Conservation (phyloP, 352 stramenopile species). For the Plasmopara muralis region DNA sequence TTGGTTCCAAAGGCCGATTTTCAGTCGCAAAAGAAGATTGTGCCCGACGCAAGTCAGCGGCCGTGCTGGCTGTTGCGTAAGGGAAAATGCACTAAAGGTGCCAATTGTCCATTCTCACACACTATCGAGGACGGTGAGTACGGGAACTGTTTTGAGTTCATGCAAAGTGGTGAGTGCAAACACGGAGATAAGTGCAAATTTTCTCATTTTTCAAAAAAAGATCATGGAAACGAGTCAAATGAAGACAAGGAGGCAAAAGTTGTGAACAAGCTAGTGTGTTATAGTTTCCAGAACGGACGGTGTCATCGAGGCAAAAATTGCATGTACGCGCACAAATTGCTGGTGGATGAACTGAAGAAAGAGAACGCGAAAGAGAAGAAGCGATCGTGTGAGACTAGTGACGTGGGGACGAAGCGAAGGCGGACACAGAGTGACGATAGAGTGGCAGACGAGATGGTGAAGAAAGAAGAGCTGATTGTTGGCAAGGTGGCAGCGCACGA, state of each 20-base stretch:
- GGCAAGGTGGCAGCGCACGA: conserved; percentile 32
- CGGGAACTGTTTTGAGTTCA: conserved; percentile 76
- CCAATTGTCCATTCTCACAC: conserved; percentile 66
- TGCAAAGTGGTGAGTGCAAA: conserved; percentile 66
- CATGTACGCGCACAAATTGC: conserved; percentile 51
- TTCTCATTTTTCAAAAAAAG: conserved; percentile 26
- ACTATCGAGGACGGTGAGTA: conserved; percentile 65
- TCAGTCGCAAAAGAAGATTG: conserved; percentile 36
- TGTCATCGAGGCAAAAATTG: conserved; percentile 71
- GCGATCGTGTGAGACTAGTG: conserved; percentile 15
- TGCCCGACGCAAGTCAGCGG: conserved; percentile 32
- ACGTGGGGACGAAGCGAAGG: conserved; percentile 24
- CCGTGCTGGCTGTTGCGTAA: conserved; percentile 74
- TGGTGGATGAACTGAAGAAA: conserved; percentile 15
- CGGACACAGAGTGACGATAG: conserved; percentile 25
- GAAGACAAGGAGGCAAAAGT: conserved; percentile 13
- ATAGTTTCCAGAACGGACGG: conserved; percentile 65
- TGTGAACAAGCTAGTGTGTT: conserved; percentile 53
- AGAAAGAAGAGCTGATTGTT: conserved; percentile 8
- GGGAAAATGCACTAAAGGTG: conserved; percentile 69
- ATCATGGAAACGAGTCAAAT: conserved; percentile 10
- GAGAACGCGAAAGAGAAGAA: conserved; percentile 9
- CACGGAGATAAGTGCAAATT: conserved; percentile 71
- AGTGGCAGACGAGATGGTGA: conserved; percentile 9
- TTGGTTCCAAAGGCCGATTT: conserved; percentile 70